These are phyloP conservation scores for Xanthoceras sorbifolium DNA, from an alignment of 345 rosid species.

Conservation along the genomic window DNA sequence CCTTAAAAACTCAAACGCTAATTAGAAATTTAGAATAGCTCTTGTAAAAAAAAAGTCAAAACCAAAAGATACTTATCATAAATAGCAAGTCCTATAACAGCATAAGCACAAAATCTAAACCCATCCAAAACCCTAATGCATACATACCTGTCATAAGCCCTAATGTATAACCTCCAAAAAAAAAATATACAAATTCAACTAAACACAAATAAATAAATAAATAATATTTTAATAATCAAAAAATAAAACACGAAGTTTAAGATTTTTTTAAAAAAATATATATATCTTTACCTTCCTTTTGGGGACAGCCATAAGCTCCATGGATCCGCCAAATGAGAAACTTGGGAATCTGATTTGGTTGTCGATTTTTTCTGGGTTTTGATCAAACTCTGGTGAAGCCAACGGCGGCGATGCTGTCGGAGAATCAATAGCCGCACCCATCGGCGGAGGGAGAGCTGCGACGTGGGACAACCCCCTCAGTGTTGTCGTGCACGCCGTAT, in stretches of 20 bases:
- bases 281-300: slow-evolving; percentile 60
- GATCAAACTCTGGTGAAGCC: slow-evolving; percentile 47
- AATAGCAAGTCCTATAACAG: background rate
- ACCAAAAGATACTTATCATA: background rate
- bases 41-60: background rate
- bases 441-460: slow-evolving; percentile 46
- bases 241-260: background rate
- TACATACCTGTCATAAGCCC: background rate
- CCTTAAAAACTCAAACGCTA: background rate
- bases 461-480: slow-evolving; percentile 42
- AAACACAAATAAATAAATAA: background rate
- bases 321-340: slow-evolving; percentile 51
- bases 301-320: slow-evolving; percentile 98
- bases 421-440: slow-evolving; percentile 34
- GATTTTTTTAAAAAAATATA: background rate
- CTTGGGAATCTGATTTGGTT: slow-evolving; percentile 42
- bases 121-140: background rate
- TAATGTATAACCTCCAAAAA: background rate
- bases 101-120: background rate
- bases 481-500: slow-evolving; percentile 24
- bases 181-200: background rate
- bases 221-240: background rate
- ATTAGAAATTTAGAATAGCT: no score
- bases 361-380: slow-evolving; percentile 30
- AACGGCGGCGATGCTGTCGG: slow-evolving; percentile 30